phyloP scores from a whole-genome alignment of 1,284 basidiomycete species.

The Tremellales sp. region DNA sequence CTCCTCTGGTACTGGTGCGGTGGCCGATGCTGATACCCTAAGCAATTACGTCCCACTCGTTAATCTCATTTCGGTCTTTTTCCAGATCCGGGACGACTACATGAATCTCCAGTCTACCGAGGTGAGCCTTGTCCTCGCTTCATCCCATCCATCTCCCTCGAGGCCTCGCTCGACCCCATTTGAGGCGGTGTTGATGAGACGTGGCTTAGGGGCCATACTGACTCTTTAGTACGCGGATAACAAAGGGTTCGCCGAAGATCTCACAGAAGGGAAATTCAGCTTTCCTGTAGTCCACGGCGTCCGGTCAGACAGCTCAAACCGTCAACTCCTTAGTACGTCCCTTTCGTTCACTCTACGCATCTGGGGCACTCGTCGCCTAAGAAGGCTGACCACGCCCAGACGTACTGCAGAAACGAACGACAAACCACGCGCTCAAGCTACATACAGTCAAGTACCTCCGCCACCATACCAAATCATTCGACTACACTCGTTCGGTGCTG shows the following conservation, averaged over 20 bases:
- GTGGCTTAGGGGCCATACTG: too few species aligned
- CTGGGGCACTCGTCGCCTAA: too few species aligned
- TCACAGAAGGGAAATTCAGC: constrained; percentile 94
- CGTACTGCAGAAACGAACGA: constrained; percentile 80
- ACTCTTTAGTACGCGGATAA: constrained; percentile 71
- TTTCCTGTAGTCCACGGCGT: constrained; percentile 91
- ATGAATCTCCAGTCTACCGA: constrained; percentile 88
- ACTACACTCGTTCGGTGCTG: constrained; percentile 65
- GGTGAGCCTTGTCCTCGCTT: constrained; percentile 52
- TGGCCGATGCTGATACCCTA: background rate
- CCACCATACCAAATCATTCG: constrained; percentile 67
- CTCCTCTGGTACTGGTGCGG: background rate
- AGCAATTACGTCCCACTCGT: constrained; percentile 89
- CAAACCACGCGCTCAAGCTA: constrained; percentile 69
- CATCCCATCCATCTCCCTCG: background rate
- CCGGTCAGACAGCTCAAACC: constrained; percentile 65
- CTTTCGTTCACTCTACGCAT: too few species aligned
- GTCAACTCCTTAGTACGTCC: constrained; percentile 72
- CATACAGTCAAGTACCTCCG: constrained; percentile 75
- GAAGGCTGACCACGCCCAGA: constrained; percentile 52
- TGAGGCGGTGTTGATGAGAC: too few species aligned
- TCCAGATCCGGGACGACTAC: constrained; percentile 96
- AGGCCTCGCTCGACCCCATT: background rate
- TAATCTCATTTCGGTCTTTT: constrained; percentile 89
- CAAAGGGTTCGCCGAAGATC: constrained; percentile 92